Evolutionary conservation across 768 basidiomycete genomes (phyloP).

Genomic region (Multifurca ochricompacta): DNA sequence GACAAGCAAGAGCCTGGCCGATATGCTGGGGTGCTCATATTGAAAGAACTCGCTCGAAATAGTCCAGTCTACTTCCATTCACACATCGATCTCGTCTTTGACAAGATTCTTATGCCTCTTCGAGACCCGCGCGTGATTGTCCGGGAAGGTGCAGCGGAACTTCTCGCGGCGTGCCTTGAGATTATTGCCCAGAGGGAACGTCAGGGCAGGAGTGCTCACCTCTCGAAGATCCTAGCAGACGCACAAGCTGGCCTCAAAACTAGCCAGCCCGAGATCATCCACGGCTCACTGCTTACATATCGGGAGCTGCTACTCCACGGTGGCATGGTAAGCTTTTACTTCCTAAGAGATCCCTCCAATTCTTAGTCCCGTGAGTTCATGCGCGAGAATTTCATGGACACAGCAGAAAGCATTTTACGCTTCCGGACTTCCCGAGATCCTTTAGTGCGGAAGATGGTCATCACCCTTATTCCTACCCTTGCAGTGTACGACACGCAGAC

Average conservation of each 20-base stretch:
- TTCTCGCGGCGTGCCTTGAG: slow-evolving; percentile 87
- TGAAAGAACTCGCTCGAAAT: slow-evolving; percentile 89
- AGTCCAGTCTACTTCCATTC: slow-evolving; percentile 83
- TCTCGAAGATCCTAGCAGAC: slow-evolving; percentile 80
- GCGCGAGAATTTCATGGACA: slow-evolving; percentile 77
- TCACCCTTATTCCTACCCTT: slow-evolving; percentile 90
- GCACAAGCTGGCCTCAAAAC: slow-evolving; percentile 77
- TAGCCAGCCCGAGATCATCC: slow-evolving; percentile 78
- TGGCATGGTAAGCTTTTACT: slow-evolving; percentile 63
- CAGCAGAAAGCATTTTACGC: slow-evolving; percentile 82
- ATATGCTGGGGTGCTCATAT: slow-evolving; percentile 88
- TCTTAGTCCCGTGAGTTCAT: slow-evolving; percentile 51
- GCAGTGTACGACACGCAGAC: slow-evolving; percentile 91
- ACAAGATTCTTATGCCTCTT: slow-evolving; percentile 86
- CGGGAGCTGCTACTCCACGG: slow-evolving; percentile 87
- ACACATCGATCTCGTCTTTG: slow-evolving; percentile 81
- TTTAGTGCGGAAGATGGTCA: slow-evolving; percentile 88
- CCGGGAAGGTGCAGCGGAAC: slow-evolving; percentile 86
- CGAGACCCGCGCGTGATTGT: slow-evolving; percentile 86
- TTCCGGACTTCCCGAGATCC: slow-evolving; percentile 84
- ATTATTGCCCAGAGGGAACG: slow-evolving; percentile 74
- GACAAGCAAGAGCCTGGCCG: slow-evolving; percentile 73
- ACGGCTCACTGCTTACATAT: slow-evolving; percentile 88
- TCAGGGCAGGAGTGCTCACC: slow-evolving; percentile 53
- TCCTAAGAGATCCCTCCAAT: not conserved